These are phyloP conservation scores for Collybiopsis luxurians DNA, from an alignment of 768 basidiomycete genomes.

Conservation along the genomic window DNA sequence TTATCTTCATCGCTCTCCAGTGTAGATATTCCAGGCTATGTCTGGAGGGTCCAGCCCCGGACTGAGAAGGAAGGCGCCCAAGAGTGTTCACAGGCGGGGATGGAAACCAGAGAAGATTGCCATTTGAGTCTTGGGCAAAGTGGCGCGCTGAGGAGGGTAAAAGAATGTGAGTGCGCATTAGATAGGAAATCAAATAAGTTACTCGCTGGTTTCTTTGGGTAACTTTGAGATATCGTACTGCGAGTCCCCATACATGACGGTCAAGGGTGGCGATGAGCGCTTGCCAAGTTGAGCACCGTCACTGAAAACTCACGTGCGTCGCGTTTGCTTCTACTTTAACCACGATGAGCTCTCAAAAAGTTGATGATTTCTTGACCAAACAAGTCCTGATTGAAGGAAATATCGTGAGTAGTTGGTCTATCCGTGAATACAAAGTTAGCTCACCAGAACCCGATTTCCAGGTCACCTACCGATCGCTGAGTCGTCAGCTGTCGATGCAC, in stretches of 20 bases:
- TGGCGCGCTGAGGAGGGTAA: background rate
- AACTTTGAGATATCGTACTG: background rate
- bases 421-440: background rate
- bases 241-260: background rate
- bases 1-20: background rate
- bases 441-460: constrained; percentile 20
- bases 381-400: constrained; percentile 50
- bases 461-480: constrained; percentile 81
- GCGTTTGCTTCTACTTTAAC: background rate
- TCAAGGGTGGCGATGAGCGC: too few relatives aligned
- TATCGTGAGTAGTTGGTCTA: constrained; percentile 30
- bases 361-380: constrained; percentile 49
- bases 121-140: background rate
- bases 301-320: background rate
- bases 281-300: background rate
- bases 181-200: background rate
- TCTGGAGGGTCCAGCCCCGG: background rate
- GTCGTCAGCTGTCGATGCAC: constrained; percentile 66
- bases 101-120: background rate
- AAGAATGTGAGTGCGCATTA: background rate
- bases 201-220: constrained; percentile 1
- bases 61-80: background rate
- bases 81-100: background rate
- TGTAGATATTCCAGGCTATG: constrained; percentile 3
- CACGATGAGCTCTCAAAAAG: constrained; percentile 38